Evolutionary conservation across 768 basidiomycete genomes (phyloP), one percentile per base, ranked within the genome.

Genomic region (Multifurca ochricompacta): DNA sequence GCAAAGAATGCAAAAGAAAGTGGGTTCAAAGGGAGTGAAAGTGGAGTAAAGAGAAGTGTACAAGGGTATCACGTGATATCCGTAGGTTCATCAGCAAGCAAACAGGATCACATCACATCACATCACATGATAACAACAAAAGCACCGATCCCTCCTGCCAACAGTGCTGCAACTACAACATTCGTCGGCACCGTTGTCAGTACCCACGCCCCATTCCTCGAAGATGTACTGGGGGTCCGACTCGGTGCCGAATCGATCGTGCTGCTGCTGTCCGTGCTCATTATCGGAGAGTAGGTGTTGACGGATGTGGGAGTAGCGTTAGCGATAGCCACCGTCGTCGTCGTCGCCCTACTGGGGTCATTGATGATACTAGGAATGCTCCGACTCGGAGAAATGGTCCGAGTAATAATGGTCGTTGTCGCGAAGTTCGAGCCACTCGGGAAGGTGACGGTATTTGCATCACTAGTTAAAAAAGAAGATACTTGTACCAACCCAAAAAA

Each of bases 121-220:
- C n/a, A n/a, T n/a, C n/a, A n/a, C n/a, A n/a, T n/a, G 23, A 35
- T 9, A 8, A 18, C 49, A 6, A 45, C 31, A 19, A 56, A 18
- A 3, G 36, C 55, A 1, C 49, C 49, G 11, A 56, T 40, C 5
- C 31, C 55, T 13, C 49, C 49, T 10, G 19, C 49, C 9, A 56
- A 9, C 23, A 56, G n/a, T 4, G 43, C 49, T 10, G 54, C 49
- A 34, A 31, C 49, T 10, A 49, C 49, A 34, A 31, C 27, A 13
- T 36, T 21, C 30, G 43, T 40, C 3, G 54, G 36, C 41, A 19
- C n/a, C n/a, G n/a, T 34, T 3, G 13, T 11, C 1, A 6, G 4
- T 1, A 19, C 44, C n/a, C n/a, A n/a, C 3, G 54, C 54, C 4
- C 43, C 37, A 46, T 56, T 56, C 3, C n/a, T 14, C 27, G 43